Evolutionary conservation across 345 rosid species (phyloP), one percentile per base, ranked within the genome.

Genomic region (Atalantia buxifolia): DNA sequence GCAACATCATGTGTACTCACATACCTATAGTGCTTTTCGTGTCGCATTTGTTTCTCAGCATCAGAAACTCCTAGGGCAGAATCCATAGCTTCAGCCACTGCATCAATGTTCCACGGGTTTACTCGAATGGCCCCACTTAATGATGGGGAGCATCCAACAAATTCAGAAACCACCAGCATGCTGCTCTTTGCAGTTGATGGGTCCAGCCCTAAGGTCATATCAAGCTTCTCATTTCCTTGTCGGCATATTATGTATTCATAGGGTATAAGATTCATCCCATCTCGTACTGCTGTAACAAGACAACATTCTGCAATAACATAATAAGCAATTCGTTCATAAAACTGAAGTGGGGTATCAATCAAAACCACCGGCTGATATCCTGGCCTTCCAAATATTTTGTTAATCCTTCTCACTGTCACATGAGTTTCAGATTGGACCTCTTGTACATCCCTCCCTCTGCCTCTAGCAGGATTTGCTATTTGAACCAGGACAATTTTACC

Each of bases 181-280:
- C 98, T 94, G 86, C 85, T 92, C 87, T 90, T 93, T 21, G 79
- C 81, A 9, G 76, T 83, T 7, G 75, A 86, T 55, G 90, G 80
- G 18, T 78, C 75, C 4, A 88, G 78, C 56, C 97, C 92, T 55
- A 92, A 75, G 25, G 83, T 83, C 83, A 83, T 81, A 74, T 92
- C 90, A 62, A 94, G 86, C 74, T 85, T 90, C 72, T 89, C 87
- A 76, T 89, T 94, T 19, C 97, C 98, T 84, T 94, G 94, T 72
- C 98, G 87, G 80, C 94, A 91, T 68, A 93, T 89, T 36, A 94
- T 81, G 66, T 94, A 94, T 72, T 94, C 98, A 67, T 94, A 94
- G 2, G 99, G 99, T 71, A 95, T 93, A 69, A 95, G 92, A 84
- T 95, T 93, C 99, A 95, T 95, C 77, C 98, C 99, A 66, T 95